phyloP scores from a whole-genome alignment of 225 moss, liverwort and hornwort species.

The Pseudoscleropodium purum region DNA sequence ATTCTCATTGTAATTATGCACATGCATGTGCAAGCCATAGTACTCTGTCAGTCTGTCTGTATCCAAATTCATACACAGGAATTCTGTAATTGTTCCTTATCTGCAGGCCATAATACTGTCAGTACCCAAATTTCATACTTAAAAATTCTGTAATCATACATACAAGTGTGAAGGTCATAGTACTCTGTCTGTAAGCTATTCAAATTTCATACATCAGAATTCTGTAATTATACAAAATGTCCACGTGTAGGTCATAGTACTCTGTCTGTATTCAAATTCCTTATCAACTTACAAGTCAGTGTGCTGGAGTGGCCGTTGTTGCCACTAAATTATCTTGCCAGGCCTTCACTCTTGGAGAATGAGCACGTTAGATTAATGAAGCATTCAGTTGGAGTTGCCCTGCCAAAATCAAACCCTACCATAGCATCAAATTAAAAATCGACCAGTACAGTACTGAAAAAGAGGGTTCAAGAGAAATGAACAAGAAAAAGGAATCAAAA shows the following conservation, averaged over 20 bases:
- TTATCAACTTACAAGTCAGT: not conserved
- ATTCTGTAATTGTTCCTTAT: not conserved
- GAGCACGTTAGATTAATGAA: not conserved
- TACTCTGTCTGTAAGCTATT: not conserved
- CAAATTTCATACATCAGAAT: not conserved
- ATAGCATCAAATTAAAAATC: not conserved
- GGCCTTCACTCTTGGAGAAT: not conserved
- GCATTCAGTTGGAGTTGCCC: not conserved
- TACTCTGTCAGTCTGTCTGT: not conserved
- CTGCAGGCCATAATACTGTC: not conserved
- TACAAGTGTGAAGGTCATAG: not conserved
- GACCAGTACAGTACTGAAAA: not conserved
- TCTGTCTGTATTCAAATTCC: not conserved
- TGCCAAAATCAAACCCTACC: not conserved
- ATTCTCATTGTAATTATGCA: not conserved
- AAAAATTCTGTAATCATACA: not conserved
- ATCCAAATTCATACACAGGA: not conserved
- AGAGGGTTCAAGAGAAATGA: not conserved
- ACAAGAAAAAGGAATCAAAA: not conserved
- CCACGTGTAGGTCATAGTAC: not conserved
- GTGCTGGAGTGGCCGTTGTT: not conserved
- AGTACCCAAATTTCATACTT: not conserved
- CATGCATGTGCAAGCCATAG: not conserved
- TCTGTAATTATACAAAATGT: not conserved
- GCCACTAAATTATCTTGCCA: not conserved